These are phyloP conservation scores for Haplosporangium gracile DNA, from an alignment of 192 early-diverging fungal species.

Conservation along the genomic window DNA sequence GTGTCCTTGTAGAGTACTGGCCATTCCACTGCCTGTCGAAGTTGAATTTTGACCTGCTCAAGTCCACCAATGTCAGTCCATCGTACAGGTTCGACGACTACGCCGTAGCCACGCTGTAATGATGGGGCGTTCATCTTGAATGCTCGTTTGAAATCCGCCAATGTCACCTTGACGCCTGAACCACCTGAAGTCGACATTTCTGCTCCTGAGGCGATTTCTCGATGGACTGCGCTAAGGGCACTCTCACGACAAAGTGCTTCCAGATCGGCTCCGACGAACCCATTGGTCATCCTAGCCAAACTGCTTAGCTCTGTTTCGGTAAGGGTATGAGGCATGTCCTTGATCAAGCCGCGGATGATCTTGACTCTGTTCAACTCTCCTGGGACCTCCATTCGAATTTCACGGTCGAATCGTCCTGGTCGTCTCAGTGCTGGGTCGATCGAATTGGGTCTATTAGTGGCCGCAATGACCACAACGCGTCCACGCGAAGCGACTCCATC, in stretches of 20 bases:
- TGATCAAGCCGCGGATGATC: conserved; percentile 75
- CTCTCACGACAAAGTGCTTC: conserved; percentile 87
- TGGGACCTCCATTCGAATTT: conserved; percentile 86
- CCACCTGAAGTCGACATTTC: conserved; percentile 6
- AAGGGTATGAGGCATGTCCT: conserved; percentile 61
- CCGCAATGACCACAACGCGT: conserved; percentile 82
- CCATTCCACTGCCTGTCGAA: conserved; percentile 93
- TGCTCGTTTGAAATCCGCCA: conserved; percentile 75
- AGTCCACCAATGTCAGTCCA: conserved; percentile 96
- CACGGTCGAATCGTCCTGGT: conserved; percentile 91
- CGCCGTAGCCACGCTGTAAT: conserved; percentile 73
- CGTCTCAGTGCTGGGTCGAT: conserved; percentile 87
- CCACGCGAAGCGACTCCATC: conserved; percentile 80
- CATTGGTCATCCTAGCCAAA: conserved; percentile 80
- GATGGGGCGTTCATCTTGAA: conserved; percentile 78
- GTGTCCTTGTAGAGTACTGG: conserved; percentile 78
- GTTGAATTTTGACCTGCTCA: conserved; percentile 81
- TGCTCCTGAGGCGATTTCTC: conserved; percentile 26
- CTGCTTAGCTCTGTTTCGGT: conserved; percentile 23
- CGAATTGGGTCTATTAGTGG: conserved; percentile 90
- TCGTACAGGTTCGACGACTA: conserved; percentile 68
- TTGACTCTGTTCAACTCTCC: conserved; percentile 65
- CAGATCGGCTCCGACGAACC: conserved; percentile 96
- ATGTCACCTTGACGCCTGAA: conserved; percentile 50
- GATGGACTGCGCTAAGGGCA: conserved; percentile 66